These are phyloP conservation scores for Dictyophora rubrovolvata DNA, from an alignment of 768 basidiomycete species.

Conservation along the genomic window DNA sequence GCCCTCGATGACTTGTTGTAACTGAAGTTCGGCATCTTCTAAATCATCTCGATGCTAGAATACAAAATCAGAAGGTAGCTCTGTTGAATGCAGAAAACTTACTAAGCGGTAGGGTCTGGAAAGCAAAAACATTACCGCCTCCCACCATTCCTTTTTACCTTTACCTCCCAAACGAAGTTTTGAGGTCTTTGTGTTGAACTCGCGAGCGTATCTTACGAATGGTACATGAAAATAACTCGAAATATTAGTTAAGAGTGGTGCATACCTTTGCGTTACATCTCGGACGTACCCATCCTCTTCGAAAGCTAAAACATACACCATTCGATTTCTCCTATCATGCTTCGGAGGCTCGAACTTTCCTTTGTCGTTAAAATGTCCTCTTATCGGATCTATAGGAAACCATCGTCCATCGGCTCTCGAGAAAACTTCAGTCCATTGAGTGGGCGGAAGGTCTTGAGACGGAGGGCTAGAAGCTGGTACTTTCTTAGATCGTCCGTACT, in stretches of 20 bases:
- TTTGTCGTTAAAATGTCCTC: conserved; percentile 62
- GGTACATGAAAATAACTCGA: not conserved
- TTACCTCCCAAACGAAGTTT: conserved; percentile 59
- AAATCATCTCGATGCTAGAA: conserved; percentile 79
- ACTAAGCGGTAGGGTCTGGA: conserved; percentile 78
- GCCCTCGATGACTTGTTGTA: conserved; percentile 69
- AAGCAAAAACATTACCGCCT: conserved; percentile 48
- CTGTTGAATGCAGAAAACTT: conserved; percentile 16
- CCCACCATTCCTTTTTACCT: conserved; percentile 81
- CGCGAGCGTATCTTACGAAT: conserved; percentile 4
- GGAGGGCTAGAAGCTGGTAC: conserved; percentile 8
- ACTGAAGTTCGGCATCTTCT: conserved; percentile 83
- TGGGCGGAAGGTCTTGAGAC: conserved; percentile 49
- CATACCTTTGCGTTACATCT: conserved; percentile 88
- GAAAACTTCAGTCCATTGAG: conserved; percentile 97
- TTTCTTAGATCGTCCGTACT: not conserved
- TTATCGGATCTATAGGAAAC: conserved; percentile 87
- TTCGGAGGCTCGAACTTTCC: conserved; percentile 71
- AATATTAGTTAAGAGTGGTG: conserved; percentile 55
- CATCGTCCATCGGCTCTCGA: conserved; percentile 84
- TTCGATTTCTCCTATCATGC: conserved; percentile 55
- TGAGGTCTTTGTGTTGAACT: conserved; percentile 40
- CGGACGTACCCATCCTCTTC: conserved; percentile 91
- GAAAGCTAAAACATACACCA: conserved; percentile 87
- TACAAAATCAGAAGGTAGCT: conserved; percentile 11